These are phyloP conservation scores for Nakaseomyces nivariensis DNA, from an alignment of 1,139 yeast species.

Conservation along the genomic window DNA sequence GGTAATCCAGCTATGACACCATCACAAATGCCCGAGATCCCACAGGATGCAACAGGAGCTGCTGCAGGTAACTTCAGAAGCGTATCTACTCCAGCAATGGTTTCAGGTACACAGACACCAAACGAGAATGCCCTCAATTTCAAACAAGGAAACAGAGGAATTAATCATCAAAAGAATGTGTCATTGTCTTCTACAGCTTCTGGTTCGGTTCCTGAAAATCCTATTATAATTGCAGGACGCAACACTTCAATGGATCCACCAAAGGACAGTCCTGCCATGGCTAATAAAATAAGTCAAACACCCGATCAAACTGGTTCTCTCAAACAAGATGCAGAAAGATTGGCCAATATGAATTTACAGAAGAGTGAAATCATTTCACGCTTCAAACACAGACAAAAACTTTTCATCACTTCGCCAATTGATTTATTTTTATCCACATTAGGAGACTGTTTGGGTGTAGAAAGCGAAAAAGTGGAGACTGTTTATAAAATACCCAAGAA, in stretches of 20 bases:
- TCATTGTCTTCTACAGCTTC: background rate
- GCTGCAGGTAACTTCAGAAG: background rate
- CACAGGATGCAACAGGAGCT: background rate
- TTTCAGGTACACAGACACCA: background rate
- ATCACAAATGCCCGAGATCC: background rate
- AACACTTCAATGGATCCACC: constrained; percentile 1
- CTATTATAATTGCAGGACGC: background rate
- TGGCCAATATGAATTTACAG: constrained; percentile 21
- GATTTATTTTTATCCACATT: constrained; percentile 28
- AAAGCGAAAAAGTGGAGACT: constrained; percentile 23
- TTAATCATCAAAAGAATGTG: background rate
- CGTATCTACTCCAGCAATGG: constrained; percentile 1
- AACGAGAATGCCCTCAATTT: background rate
- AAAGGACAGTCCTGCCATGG: background rate
- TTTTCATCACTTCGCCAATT: constrained; percentile 23
- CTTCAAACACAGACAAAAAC: constrained; percentile 28
- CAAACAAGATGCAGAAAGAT: constrained; percentile 20
- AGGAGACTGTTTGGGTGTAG: constrained; percentile 27
- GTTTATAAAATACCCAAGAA: constrained; percentile 20
- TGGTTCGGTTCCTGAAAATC: background rate
- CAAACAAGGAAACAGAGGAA: background rate
- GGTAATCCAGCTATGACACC: background rate
- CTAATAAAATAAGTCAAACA: background rate
- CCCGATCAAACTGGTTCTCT: constrained; percentile 6
- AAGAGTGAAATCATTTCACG: constrained; percentile 27